Conservation (phyloP, 768 basidiomycete species). For the Mycena filopes region DNA sequence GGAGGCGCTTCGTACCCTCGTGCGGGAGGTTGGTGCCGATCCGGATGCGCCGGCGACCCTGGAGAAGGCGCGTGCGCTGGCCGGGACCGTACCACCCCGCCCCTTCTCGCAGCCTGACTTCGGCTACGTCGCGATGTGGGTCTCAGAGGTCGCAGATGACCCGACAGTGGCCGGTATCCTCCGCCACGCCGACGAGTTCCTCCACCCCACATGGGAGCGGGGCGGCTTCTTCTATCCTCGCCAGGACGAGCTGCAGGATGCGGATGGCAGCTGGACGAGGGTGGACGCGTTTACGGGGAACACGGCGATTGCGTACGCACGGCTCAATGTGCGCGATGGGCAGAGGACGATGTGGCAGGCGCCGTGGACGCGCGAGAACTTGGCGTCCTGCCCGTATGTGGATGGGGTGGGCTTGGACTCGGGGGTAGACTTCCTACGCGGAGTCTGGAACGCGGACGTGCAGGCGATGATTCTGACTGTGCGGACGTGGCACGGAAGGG, state of each 20-base stretch:
- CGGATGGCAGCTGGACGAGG: conserved; percentile 19
- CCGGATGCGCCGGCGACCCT: conserved; percentile 13
- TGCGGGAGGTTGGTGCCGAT: conserved; percentile 16
- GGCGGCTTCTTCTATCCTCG: conserved; percentile 30
- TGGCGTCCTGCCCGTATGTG: conserved; percentile 7
- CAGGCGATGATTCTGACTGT: conserved; percentile 26
- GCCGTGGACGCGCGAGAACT: conserved; percentile 25
- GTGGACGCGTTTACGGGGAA: conserved; percentile 26
- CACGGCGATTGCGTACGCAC: conserved; percentile 24
- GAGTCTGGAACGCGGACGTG: conserved; percentile 21
- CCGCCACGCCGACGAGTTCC: conserved; percentile 23
- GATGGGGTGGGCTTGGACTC: conserved; percentile 21
- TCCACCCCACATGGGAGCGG: conserved; percentile 25
- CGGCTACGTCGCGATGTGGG: conserved; percentile 24
- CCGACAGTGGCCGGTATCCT: conserved; percentile 18
- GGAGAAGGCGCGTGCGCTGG: conserved; percentile 26
- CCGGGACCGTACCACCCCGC: background rate
- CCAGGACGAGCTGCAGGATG: conserved; percentile 13
- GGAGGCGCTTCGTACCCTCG: conserved; percentile 12
- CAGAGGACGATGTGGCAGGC: conserved; percentile 26
- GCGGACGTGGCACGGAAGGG: conserved; percentile 20
- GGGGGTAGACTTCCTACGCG: conserved; percentile 24
- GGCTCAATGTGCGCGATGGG: conserved; percentile 28
- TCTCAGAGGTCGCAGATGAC: conserved; percentile 20
- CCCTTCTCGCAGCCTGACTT: conserved; percentile 9